These are phyloP conservation scores for Paulinella micropora DNA, from an alignment of 78 protist species.

Conservation along the genomic window DNA sequence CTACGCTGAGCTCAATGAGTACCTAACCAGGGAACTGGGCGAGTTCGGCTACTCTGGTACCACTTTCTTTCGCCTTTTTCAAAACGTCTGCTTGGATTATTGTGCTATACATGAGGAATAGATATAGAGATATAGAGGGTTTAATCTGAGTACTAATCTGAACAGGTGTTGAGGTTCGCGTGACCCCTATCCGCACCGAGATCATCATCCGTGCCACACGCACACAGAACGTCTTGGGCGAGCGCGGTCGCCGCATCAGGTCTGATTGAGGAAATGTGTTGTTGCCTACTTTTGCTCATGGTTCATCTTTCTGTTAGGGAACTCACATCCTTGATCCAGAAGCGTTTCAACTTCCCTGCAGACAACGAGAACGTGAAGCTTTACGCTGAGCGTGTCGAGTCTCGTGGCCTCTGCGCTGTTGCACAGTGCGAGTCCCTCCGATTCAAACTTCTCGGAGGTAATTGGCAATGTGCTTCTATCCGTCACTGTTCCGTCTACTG, in stretches of 20 bases:
- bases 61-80: neutral
- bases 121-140: no score
- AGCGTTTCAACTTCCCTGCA: slow-evolving; percentile 87
- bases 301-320: no score
- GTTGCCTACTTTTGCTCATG: no score
- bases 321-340: slow-evolving; percentile 85
- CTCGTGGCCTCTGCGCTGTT: slow-evolving; percentile 94
- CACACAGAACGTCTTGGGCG: slow-evolving; percentile 81
- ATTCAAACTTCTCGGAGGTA: slow-evolving; percentile 85
- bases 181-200: slow-evolving; percentile 83
- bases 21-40: slow-evolving; percentile 84
- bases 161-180: slow-evolving; percentile 92
- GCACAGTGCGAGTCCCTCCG: slow-evolving; percentile 97
- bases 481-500: neutral
- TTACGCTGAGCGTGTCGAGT: slow-evolving; percentile 72
- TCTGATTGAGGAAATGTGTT: no score
- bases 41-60: slow-evolving; percentile 78
- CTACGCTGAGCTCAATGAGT: slow-evolving; percentile 97
- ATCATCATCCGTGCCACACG: slow-evolving; percentile 97
- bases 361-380: slow-evolving; percentile 70
- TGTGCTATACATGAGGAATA: no score
- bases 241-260: slow-evolving; percentile 88
- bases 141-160: no score
- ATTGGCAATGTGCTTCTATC: slow-evolving; percentile 61
- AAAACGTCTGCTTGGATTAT: neutral